Base-by-base conservation (phyloP, 306 rosid genomes). In the Quercus wislizeni region DNA sequence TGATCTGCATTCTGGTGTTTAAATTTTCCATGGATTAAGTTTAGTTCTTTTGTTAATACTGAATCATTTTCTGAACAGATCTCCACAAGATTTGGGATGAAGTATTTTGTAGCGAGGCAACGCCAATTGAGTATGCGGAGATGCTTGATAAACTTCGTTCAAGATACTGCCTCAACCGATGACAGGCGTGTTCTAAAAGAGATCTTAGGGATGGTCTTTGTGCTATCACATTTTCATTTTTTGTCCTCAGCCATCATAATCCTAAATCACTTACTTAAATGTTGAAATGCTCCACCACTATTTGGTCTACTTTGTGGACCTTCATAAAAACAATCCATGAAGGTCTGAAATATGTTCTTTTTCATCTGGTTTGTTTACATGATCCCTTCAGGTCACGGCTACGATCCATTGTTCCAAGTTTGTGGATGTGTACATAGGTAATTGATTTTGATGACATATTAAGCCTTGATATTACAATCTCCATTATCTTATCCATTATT, bases 11-110 rank as follows among this genome's bases (percentile, higher is more conserved):
- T 49, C 3, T 49, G 54, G 17, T 49, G 15, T 49, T 49, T 10
- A 58, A 21, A 58, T 13, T 23, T 23, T 12, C 17, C 27, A 9
- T 59, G 67, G 17, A 59, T 23, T 23, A 59, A 59, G 15, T 25
- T 9, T 25, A 5, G 19, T 56, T 21, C 25, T 65, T 70, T 85
- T 79, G 73, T 78, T 61, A n/a, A n/a, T 35, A 9, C 17, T 64
- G 25, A 23, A 38, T 62, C 19, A 59, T 74, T 38, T 77, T 81
- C 31, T 86, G 71, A 78, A 83, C 94, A 91, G 99, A 87, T 55
- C 81, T 91, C 65, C 79, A 75, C 71, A 93, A 88, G 89, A 74
- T 89, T 81, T 96, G 99, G 99, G 87, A 89, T 74, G 94, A 85
- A 71, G 92, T 89, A 79, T 96, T 96, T 78, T 78, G 91, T 79